Conservation (phyloP, 495 filamentous ascomycete species). For the Filosporella fistucella region DNA sequence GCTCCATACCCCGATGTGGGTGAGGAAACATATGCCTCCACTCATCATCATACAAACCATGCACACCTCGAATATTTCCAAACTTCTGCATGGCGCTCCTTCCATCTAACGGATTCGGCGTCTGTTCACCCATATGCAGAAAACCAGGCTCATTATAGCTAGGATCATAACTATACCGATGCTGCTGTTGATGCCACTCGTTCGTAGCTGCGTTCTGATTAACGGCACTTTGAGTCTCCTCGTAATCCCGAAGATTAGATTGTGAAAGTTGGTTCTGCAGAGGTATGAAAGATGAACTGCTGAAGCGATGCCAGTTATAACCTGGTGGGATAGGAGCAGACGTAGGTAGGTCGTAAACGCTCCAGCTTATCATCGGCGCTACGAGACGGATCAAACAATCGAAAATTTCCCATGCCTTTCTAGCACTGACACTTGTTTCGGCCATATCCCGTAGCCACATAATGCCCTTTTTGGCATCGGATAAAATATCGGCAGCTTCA, state of each 20-base stretch:
- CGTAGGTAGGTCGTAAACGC: conserved; percentile 14
- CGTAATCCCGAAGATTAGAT: not conserved
- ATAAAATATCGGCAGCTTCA: conserved; percentile 43
- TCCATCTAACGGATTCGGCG: conserved; percentile 9
- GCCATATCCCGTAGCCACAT: conserved; percentile 48
- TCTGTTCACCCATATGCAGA: not conserved
- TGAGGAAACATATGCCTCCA: conserved; percentile 12
- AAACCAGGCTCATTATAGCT: not conserved
- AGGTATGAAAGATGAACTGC: not conserved
- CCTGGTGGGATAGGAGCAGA: conserved; percentile 15
- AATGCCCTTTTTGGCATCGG: conserved; percentile 49
- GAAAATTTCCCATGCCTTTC: conserved; percentile 51
- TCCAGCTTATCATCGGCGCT: conserved; percentile 29
- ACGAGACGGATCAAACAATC: conserved; percentile 42
- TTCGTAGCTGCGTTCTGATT: not conserved
- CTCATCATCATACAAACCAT: conserved; percentile 18
- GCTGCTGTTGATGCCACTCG: not conserved
- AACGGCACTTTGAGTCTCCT: not conserved
- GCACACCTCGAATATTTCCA: conserved; percentile 8
- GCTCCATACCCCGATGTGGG: too few species aligned
- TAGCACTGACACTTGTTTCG: conserved; percentile 38
- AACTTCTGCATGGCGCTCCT: conserved; percentile 13
- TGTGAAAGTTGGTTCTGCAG: not conserved
- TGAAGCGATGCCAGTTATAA: conserved; percentile 13
- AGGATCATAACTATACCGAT: not conserved